Evolutionary conservation across 371 early-diverging fungal species (phyloP), one percentile per base, ranked within the genome.

Genomic region (Cokeromyces recurvatus): DNA sequence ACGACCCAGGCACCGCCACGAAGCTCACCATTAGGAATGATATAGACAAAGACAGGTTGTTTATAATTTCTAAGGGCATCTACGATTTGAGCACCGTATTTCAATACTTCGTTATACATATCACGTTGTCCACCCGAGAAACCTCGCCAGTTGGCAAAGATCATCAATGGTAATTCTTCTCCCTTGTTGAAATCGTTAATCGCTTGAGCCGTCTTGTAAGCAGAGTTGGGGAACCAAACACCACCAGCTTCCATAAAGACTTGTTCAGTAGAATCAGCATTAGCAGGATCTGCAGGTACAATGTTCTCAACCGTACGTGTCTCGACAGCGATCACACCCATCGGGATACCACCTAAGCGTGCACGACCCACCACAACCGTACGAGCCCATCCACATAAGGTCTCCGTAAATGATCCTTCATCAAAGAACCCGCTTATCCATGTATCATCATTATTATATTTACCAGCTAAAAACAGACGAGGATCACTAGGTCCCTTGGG

Each of bases 131-230:
- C 98, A 52, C 99, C 99, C 35, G 90, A 90, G 86, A 99, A 99
- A 46, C 99, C 99, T 78, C 98, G 94, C 98, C 98, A 99, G 89
- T 99, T 98, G 72, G 98, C 98, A 81, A 99, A 93, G 71, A 99
- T 90, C 64, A 99, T 89, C 65, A 99, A 71, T 14, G 98, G 96
- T 49, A 99, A 79, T 59, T 92, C 91, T 73, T 99, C 99, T 66
- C 96, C 96, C 62, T 94, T 88, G 84, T 97, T 95, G 58, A 98
- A 96, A 73, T 98, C 96, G 53, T 87, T 84, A 72, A 99, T 97
- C 3, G 97, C 93, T 71, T 96, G 97, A 5, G 98, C 94, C 20
- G 98, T 98, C 85, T 99, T 99, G 81, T 82, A 94, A 9, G 99
- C 93, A 32, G 95, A 92, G 86, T 96, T 94, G 37, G 97, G 97